Evolutionary conservation across 176 grass and related monocot species (phyloP), one percentile per base, ranked within the genome.

Genomic region (Aegilops sharonensis): DNA sequence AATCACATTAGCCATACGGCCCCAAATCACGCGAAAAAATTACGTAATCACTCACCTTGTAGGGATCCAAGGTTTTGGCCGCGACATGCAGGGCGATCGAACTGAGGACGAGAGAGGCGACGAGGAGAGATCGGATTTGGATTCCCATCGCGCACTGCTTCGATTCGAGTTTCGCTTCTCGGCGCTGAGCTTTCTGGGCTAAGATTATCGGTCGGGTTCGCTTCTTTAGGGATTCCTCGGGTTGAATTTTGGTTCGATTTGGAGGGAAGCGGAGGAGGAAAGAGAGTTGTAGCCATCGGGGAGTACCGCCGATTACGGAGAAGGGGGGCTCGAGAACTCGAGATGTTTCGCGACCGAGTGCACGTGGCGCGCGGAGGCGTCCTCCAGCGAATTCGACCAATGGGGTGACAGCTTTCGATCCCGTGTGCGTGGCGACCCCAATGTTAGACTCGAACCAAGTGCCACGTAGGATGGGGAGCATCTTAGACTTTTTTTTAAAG

Each of bases 301-400:
- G 6, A 68, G 50, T 59, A 21, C 37, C 15, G 56, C 62, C 77
- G 73, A 18, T 87, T 90, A 87, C 79, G 80, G 68, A 71, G 42
- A 25, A 23, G 43, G 27, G 82, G 74, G 63, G 47, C 1, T 2
- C 56, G 56, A 59, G 56, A 21, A 59, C 18, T 95, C 93, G 72
- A 80, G 95, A 93, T 85, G 80, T 56, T 95, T 92, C 95, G 27
- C 57, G 79, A 21, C 34, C 4, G 5, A 45, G 25, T 18, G 72
- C 87, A 95, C 93, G 91, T 89, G 95, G 83, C 89, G 8, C 23
- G 11, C 35, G 72, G 4, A 2, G 12, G 4, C 21, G 39, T 2
- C 21, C 20, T 86, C 95, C 95, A 98, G 78, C 89, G 85, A 76
- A 85, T 64, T 83, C 50, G 56, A 78, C 93, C 93, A 98, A 98